Percentiles rank a stretch among this genome's conserved stretches.
Conservation (phyloP, 441 rosid species). For the Aleurites moluccanus region DNA sequence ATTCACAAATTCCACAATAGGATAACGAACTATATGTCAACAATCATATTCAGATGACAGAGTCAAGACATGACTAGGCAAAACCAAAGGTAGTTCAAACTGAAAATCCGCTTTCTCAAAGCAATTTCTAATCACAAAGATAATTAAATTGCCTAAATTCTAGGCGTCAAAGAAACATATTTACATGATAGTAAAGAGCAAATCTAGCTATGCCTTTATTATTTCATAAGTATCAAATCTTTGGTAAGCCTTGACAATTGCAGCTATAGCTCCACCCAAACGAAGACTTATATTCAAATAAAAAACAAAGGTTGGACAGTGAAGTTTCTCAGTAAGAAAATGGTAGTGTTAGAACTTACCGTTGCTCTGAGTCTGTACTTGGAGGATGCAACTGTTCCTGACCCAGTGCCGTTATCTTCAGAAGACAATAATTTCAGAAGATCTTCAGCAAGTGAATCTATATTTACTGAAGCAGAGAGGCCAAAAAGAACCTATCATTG, state of each 20-base stretch:
- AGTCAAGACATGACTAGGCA: background rate
- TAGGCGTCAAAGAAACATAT: background rate
- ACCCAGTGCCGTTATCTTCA: slow-evolving; percentile 32
- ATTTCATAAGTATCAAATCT: background rate
- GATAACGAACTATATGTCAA: background rate
- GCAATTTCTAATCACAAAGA: background rate
- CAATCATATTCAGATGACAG: background rate
- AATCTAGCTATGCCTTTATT: background rate
- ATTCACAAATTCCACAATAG: background rate
- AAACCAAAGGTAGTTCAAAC: background rate
- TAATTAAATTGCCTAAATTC: background rate
- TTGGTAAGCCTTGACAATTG: background rate
- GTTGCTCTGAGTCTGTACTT: slow-evolving; percentile 74
- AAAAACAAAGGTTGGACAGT: background rate
- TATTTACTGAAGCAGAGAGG: slow-evolving; percentile 47
- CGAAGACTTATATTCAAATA: background rate
- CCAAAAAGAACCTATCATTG: slow-evolving; percentile 57
- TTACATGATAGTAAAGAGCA: background rate
- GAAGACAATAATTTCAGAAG: slow-evolving; percentile 42
- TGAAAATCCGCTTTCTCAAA: background rate
- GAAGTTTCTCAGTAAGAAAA: background rate
- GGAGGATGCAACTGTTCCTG: slow-evolving; percentile 57
- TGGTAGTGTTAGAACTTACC: slow-evolving; percentile 37
- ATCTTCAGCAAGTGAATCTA: slow-evolving; percentile 51
- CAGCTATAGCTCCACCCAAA: background rate